These are phyloP conservation scores for Ulvella scutata DNA, from an alignment of 139 green algal species.

Conservation along the genomic window DNA sequence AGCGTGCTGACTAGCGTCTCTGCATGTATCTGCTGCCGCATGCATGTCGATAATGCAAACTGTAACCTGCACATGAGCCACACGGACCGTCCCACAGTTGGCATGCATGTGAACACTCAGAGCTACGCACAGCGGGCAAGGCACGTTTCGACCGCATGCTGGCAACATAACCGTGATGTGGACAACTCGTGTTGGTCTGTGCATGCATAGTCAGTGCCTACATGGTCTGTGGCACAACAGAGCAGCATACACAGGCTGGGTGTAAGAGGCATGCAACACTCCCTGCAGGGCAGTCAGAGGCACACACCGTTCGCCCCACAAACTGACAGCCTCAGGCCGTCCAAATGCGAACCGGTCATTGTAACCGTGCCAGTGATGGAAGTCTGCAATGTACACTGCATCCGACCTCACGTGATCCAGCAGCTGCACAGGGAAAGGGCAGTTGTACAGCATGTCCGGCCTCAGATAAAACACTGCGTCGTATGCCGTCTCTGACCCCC, in stretches of 20 bases:
- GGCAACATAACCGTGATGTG: too few relatives aligned
- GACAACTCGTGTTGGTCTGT: too few relatives aligned
- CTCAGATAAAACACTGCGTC: background rate
- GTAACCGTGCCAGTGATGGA: background rate
- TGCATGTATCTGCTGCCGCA: background rate
- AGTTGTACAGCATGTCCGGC: background rate
- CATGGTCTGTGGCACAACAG: too few relatives aligned
- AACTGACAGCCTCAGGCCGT: background rate
- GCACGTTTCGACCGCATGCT: too few relatives aligned
- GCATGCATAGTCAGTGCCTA: too few relatives aligned
- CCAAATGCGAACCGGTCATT: background rate
- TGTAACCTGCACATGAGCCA: background rate
- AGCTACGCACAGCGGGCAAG: too few relatives aligned
- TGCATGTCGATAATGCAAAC: background rate
- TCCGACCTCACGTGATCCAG: background rate
- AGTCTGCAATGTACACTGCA: background rate
- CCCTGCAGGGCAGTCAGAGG: too few relatives aligned
- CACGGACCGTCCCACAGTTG: too few relatives aligned
- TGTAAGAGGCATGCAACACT: too few relatives aligned
- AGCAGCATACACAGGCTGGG: too few relatives aligned
- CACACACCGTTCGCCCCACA: background rate
- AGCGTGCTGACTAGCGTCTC: background rate
- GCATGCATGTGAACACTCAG: too few relatives aligned
- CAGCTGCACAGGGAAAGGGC: background rate
- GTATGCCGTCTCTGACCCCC: background rate